These are phyloP conservation scores for Meyerozyma guilliermondii DNA, from an alignment of 1,139 yeast genomes.

Conservation along the genomic window DNA sequence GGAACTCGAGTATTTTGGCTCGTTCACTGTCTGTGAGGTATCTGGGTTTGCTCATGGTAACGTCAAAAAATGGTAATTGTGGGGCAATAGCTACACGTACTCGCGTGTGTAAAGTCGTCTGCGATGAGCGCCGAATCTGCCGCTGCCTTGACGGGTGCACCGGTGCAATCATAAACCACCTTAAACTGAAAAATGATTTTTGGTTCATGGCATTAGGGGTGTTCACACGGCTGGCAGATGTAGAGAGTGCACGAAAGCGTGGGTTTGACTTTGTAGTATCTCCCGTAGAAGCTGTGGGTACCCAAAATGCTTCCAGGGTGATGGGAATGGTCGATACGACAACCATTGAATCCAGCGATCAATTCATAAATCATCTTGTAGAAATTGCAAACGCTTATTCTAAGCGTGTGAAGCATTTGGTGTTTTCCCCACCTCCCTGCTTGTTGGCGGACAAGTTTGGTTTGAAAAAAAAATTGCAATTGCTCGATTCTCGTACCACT, in stretches of 20 bases:
- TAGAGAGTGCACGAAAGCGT: neutral
- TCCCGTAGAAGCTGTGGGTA: neutral
- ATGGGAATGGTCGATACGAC: neutral
- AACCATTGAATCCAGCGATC: neutral
- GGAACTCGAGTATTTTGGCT: constrained; percentile 83
- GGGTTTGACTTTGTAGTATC: neutral
- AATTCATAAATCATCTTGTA: neutral
- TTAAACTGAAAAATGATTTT: neutral
- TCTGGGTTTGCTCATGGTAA: constrained; percentile 46
- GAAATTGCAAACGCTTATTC: neutral
- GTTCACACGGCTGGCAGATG: neutral
- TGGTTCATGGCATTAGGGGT: neutral
- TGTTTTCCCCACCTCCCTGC: neutral
- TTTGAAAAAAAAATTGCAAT: neutral
- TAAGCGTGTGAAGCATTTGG: neutral
- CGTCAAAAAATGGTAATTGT: neutral
- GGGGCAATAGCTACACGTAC: neutral
- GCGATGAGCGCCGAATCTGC: neutral
- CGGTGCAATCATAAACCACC: neutral
- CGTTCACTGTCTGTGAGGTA: constrained; percentile 80
- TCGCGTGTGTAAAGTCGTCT: neutral
- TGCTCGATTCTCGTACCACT: neutral
- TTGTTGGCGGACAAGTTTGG: neutral
- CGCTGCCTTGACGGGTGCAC: neutral
- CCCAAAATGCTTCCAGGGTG: neutral